These are phyloP conservation scores for Spencermartinsiella ligniputridi DNA, from an alignment of 1,139 yeast species.

Conservation along the genomic window DNA sequence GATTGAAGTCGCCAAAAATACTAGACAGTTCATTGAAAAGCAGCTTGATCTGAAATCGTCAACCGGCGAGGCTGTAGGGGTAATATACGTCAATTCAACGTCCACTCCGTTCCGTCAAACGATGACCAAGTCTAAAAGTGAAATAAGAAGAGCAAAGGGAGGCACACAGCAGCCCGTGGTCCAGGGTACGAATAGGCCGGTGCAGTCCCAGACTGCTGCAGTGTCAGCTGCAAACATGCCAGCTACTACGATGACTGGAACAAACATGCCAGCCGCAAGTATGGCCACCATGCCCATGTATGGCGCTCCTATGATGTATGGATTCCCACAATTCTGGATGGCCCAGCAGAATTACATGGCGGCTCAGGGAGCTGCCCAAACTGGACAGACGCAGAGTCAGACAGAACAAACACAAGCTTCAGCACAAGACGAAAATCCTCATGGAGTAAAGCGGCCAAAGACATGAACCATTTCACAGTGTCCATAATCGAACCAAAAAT, in stretches of 20 bases:
- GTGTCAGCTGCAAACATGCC: too few species aligned
- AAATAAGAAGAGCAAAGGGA: background rate
- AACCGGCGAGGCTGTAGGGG: conserved; percentile 8
- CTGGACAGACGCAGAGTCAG: background rate
- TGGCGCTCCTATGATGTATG: background rate
- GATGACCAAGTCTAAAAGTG: background rate
- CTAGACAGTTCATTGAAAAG: conserved; percentile 8
- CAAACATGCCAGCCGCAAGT: too few species aligned
- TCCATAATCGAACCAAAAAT: too few species aligned
- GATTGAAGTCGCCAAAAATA: conserved; percentile 15
- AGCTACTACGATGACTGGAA: too few species aligned
- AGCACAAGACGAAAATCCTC: conserved; percentile 5
- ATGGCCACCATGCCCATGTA: background rate
- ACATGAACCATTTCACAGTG: too few species aligned
- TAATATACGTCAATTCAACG: background rate
- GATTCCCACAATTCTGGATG: background rate
- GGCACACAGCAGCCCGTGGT: background rate
- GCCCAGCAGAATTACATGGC: background rate
- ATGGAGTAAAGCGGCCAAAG: conserved; percentile 9
- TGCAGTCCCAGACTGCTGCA: too few species aligned
- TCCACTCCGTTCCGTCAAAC: background rate
- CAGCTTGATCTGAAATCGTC: conserved; percentile 13
- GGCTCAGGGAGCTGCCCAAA: conserved; percentile 3
- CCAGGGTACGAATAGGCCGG: too few species aligned
- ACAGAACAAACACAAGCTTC: conserved; percentile 4